Evolutionary conservation across 1,284 basidiomycete genomes (phyloP).

Genomic region (Meira nashicola): DNA sequence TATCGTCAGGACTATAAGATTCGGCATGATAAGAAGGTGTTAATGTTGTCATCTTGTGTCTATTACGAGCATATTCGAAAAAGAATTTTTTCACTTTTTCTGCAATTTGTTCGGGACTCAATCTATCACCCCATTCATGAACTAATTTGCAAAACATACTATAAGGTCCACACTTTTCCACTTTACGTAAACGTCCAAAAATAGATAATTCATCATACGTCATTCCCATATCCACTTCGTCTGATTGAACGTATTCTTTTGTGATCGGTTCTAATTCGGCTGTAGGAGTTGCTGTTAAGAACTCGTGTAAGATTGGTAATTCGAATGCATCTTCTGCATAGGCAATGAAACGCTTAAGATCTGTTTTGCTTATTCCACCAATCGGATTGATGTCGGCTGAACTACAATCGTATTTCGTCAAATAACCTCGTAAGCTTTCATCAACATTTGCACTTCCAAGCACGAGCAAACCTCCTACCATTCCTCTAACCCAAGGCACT

Average conservation of each 20-base stretch:
- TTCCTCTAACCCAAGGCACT: conserved; percentile 83
- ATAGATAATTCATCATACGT: conserved; percentile 94
- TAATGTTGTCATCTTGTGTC: conserved; percentile 98
- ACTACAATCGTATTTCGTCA: conserved; percentile 89
- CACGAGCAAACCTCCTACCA: conserved; percentile 79
- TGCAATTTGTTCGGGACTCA: conserved; percentile 81
- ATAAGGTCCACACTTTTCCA: conserved; percentile 95
- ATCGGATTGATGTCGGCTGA: conserved; percentile 92
- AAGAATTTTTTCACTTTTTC: conserved; percentile 97
- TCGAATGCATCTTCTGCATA: conserved; percentile 75
- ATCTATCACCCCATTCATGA: conserved; percentile 73
- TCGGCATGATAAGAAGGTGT: conserved; percentile 96
- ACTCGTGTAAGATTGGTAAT: conserved; percentile 73
- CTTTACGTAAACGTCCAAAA: conserved; percentile 87
- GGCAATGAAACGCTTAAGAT: conserved; percentile 89
- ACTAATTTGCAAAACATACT: conserved; percentile 91
- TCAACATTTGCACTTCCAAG: conserved; percentile 96
- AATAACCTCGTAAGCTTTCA: conserved; percentile 92
- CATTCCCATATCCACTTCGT: conserved; percentile 93
- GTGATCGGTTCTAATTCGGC: conserved; percentile 96
- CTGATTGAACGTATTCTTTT: conserved; percentile 85
- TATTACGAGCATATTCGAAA: conserved; percentile 90
- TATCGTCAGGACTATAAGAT: conserved; percentile 93
- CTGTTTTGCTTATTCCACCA: conserved; percentile 94
- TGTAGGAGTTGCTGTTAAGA: conserved; percentile 84